Base-by-base conservation (phyloP, 2,329 filamentous ascomycete genomes). In the Penicillium sp. region DNA sequence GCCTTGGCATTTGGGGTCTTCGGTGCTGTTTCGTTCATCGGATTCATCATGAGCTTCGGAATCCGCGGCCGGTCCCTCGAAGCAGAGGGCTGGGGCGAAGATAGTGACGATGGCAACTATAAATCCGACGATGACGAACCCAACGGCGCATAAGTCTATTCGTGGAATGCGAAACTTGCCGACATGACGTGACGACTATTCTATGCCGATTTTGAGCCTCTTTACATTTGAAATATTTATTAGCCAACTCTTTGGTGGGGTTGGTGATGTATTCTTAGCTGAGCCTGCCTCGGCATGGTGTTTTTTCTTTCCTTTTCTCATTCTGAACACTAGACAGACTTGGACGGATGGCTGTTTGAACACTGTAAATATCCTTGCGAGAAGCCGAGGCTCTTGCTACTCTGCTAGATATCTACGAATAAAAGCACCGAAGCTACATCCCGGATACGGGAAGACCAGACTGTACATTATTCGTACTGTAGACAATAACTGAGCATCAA, bases 1-100 rank as follows among this genome's bases (percentile, higher is more conserved):
- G 82, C 83, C 1, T 70, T 97, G 4, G 83, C 87, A 0, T 98
- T 94, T 78, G 87, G 88, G 1, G 68, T 95, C 0, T 97, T 97
- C 64, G 90, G 86, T 0, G 89, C 86, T 0, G 77, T 97, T 2
- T 81, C 88, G 0, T 82, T 95, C 26, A 49, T 89, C 0, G 93
- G 91, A 0, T 95, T 91, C 72, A 51, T 88, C 1, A 74, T 88
- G 23, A 90, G 87, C 47, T 83, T 91, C 49, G 84, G 86, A 1
- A 91, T 97, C 52, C 76, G 81, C 10, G 84, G 86, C 2, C 70
- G 71, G 20, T 72, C 70, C 10, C 67, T 84, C 1, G 82, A 84
- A 61, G 77, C 78, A 3, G 77, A 81, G 16, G 80, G 76, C 0
- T 80, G 74, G 70, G 71, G 65, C 10, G 67, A 69, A 9, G 65